These are phyloP conservation scores for Rhizomucor miehei DNA, from an alignment of 371 early-diverging fungal species.

Conservation along the genomic window DNA sequence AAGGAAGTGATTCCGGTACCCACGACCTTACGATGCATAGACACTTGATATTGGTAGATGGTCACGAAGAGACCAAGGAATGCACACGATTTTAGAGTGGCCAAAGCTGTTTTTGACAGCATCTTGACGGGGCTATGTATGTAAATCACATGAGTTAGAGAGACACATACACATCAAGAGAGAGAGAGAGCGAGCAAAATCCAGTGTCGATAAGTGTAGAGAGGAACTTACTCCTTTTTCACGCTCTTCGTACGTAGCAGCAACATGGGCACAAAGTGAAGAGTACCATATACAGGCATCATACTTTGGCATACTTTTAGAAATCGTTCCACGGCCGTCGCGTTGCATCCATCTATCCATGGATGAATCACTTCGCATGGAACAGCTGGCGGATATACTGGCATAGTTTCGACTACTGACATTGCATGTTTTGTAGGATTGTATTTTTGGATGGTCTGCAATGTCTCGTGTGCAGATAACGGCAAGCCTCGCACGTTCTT, in stretches of 20 bases:
- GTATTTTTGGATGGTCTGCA: conserved; percentile 34
- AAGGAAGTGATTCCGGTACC: conserved; percentile 27
- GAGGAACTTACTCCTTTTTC: conserved; percentile 55
- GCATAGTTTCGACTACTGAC: conserved; percentile 25
- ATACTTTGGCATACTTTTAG: conserved; percentile 53
- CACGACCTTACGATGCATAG: conserved; percentile 56
- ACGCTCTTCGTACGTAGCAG: conserved; percentile 56
- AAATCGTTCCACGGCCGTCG: conserved; percentile 47
- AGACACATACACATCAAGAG: no score
- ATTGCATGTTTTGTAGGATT: conserved; percentile 48
- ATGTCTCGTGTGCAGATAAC: conserved; percentile 38
- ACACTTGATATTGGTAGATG: conserved; percentile 59
- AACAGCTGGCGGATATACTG: conserved; percentile 20
- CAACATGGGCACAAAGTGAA: conserved; percentile 70
- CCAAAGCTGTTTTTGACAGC: conserved; percentile 45
- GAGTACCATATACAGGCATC: conserved; percentile 67
- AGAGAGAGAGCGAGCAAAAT: not conserved
- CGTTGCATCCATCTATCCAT: conserved; percentile 52
- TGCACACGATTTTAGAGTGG: conserved; percentile 57
- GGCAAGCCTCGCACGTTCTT: conserved; percentile 48
- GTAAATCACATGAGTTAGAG: no score
- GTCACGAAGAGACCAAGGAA: conserved; percentile 65
- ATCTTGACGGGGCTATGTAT: conserved; percentile 48
- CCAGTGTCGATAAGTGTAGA: not conserved
- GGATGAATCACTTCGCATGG: conserved; percentile 65